phyloP scores from a whole-genome alignment of 2,329 filamentous ascomycete genomes.

The Incumbomyces lentus region DNA sequence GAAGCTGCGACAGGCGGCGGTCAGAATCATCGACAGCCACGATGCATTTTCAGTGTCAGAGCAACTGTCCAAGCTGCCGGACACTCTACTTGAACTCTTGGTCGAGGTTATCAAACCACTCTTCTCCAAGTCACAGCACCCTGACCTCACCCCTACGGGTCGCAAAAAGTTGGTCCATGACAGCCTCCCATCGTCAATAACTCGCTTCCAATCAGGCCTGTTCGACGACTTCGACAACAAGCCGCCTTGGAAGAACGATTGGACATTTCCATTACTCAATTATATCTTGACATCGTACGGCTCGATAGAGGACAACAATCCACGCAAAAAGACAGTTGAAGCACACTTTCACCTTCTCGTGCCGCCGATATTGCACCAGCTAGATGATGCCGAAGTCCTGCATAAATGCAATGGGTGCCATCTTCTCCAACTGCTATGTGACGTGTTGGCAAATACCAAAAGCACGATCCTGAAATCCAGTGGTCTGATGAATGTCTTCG shows the following conservation, averaged over 20 bases:
- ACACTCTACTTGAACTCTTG: conserved; percentile 17
- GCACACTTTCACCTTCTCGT: conserved; percentile 35
- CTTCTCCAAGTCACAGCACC: conserved; percentile 32
- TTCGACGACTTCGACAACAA: conserved; percentile 8
- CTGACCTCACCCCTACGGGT: conserved; percentile 32
- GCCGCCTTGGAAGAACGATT: conserved; percentile 17
- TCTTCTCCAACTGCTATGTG: conserved; percentile 28
- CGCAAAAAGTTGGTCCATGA: conserved; percentile 34
- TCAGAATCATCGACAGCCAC: background rate
- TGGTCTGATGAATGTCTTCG: conserved; percentile 36
- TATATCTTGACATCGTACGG: conserved; percentile 11
- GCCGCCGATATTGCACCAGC: conserved; percentile 33
- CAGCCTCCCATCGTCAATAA: conserved; percentile 27
- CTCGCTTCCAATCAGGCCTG: conserved; percentile 22
- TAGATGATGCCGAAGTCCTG: conserved; percentile 31
- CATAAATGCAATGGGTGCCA: conserved; percentile 32
- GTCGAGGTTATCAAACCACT: conserved; percentile 28
- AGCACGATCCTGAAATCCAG: conserved; percentile 31
- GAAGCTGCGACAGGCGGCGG: background rate
- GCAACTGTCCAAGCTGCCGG: conserved; percentile 5
- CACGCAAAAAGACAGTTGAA: conserved; percentile 25
- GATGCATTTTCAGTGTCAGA: background rate
- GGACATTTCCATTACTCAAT: conserved; percentile 9
- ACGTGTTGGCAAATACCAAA: conserved; percentile 21
- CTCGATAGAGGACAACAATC: background rate